Evolutionary conservation across 1,139 yeast species (phyloP).

Genomic region (Yarrowia galli): DNA sequence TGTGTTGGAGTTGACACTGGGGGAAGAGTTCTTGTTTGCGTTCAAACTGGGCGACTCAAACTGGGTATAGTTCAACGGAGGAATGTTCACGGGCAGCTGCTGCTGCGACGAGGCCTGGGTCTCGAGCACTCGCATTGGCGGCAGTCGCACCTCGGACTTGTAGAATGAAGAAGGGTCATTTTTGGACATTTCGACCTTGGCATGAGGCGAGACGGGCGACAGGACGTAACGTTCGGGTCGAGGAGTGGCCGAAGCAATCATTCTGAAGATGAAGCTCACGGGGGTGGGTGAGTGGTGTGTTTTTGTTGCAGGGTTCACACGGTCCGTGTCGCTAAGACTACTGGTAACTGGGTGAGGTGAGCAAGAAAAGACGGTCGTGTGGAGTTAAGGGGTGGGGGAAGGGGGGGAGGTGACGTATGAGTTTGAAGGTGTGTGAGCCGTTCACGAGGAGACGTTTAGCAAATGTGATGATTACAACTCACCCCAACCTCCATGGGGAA

Average conservation of each 20-base stretch:
- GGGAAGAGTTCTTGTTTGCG: too few species aligned
- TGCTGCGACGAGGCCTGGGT: background rate
- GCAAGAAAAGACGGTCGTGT: too few species aligned
- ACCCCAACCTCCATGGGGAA: background rate
- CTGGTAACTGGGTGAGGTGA: too few species aligned
- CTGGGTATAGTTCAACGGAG: slow-evolving; percentile 11
- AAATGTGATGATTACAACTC: too few species aligned
- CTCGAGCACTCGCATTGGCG: slow-evolving; percentile 20
- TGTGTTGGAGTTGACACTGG: background rate
- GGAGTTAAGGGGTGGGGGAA: too few species aligned
- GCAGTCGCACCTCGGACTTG: slow-evolving; percentile 8
- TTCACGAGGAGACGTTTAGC: background rate
- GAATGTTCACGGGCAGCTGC: background rate
- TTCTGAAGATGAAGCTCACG: slow-evolving; percentile 11
- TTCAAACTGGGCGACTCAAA: too few species aligned
- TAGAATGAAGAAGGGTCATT: slow-evolving; percentile 8
- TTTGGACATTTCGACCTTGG: slow-evolving; percentile 38
- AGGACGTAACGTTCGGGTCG: slow-evolving; percentile 35
- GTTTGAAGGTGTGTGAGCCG: too few species aligned
- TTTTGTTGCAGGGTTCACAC: background rate
- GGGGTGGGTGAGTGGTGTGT: background rate
- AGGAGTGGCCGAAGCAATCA: slow-evolving; percentile 33
- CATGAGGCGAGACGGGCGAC: slow-evolving; percentile 37
- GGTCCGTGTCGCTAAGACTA: too few species aligned
- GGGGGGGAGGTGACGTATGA: too few species aligned